A percentile compares a stretch with the other conserved stretches of the same genome.
phyloP scores from a whole-genome alignment of 1,284 basidiomycete species.

The Sutorius eximius region DNA sequence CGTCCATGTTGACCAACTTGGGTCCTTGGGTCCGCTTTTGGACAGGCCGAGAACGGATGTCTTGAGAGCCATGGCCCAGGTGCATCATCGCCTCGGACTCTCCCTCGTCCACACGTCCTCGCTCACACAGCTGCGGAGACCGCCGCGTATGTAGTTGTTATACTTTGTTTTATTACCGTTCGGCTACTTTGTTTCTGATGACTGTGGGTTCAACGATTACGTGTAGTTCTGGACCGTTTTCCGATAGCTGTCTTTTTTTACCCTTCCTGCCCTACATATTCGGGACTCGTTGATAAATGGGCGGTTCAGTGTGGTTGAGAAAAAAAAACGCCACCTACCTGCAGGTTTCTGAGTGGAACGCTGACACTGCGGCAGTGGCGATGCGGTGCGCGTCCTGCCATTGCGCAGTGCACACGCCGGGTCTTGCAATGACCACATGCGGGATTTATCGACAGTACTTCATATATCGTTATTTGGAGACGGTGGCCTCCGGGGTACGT shows the following conservation, averaged over 20 bases:
- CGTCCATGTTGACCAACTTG: slow-evolving; percentile 3
- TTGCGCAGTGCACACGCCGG: neutral
- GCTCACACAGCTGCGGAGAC: slow-evolving; percentile 11
- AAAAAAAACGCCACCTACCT: neutral
- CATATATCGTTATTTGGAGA: neutral
- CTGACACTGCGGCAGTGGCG: slow-evolving; percentile 5
- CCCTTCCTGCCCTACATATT: neutral
- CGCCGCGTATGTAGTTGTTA: slow-evolving; percentile 11
- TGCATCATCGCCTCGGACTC: slow-evolving; percentile 3
- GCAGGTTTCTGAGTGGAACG: neutral
- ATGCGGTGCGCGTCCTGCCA: neutral
- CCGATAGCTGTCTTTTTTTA: neutral
- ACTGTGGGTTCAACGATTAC: neutral
- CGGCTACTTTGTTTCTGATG: slow-evolving; percentile 23
- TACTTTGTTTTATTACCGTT: slow-evolving; percentile 19
- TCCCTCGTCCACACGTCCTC: neutral
- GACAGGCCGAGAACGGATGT: neutral
- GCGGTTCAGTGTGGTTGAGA: neutral
- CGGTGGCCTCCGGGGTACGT: neutral
- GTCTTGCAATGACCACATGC: no score
- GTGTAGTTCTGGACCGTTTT: neutral
- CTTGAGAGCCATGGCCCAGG: neutral
- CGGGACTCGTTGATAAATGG: neutral
- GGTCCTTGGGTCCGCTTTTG: slow-evolving; percentile 1
- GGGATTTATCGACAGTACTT: neutral